Evolutionary conservation across 2,329 filamentous ascomycete genomes (phyloP), one percentile per base, ranked within the genome.

Genomic region (Sporothrix globosa): DNA sequence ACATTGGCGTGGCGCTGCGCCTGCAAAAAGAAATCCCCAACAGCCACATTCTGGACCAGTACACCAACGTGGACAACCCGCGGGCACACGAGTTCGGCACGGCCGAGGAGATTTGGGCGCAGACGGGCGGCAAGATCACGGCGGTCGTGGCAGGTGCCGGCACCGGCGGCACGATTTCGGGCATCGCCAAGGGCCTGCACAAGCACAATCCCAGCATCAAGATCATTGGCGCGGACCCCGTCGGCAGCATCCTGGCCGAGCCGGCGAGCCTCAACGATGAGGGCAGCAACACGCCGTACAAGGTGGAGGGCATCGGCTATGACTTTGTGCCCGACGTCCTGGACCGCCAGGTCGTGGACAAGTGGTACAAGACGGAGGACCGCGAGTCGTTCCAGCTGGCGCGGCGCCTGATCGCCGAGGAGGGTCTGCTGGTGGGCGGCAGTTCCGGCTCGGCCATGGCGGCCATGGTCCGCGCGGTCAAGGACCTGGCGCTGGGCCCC

Each of bases 311-410:
- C 56, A 99, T 99, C 76, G 96, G 96, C 24, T 99, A 99, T 80
- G 96, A 99, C 80, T 99, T 99, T 80, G 91, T 99, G 72, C 96
- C 96, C 7, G 92, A 98, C 30, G 96, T 99, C 5, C 84, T 99
- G 69, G 90, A 96, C 74, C 92, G 91, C 77, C 81, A 89, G 39
- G 80, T 87, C 5, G 92, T 99, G 41, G 92, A 97, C 80, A 91
- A 91, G 78, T 99, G 96, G 96, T 98, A 97, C 84, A 99, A 99
- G 88, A 99, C 96, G 3, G 92, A 95, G 73, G 96, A 99, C 78
- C 87, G 88, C 72, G 92, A 97, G 78, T 94, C 94, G 2, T 99
- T 99, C 82, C 86, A 89, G 78, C 94, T 92, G 77, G 92, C 96
- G n/a, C 87, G 96, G 67, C 86, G 94, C 56, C 83, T 99, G 68